Evolutionary conservation across 805 yeast genomes (phyloP).

Genomic region (Metschnikowia chrysomelidarum): DNA sequence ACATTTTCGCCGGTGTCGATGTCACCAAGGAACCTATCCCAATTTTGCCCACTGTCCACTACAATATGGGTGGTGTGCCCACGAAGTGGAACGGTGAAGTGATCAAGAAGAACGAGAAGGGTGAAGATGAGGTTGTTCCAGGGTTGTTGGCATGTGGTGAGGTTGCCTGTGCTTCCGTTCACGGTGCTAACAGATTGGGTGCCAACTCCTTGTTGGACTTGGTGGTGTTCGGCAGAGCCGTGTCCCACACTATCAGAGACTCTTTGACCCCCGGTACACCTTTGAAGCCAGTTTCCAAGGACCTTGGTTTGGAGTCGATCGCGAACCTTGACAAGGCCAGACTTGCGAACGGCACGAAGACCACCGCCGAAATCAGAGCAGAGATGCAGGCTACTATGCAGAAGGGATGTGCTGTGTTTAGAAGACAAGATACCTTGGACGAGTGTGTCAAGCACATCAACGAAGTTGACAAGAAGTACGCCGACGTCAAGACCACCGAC

Average conservation of each 20-base stretch:
- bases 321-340: constrained; percentile 87
- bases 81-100: constrained; percentile 97
- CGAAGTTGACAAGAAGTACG: constrained; percentile 70
- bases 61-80: constrained; percentile 99
- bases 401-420: constrained; percentile 93
- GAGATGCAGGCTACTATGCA: constrained; percentile 97
- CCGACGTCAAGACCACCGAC: constrained; percentile 82
- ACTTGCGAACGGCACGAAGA: constrained; percentile 74
- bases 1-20: constrained; percentile 98
- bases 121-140: constrained; percentile 87
- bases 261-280: constrained; percentile 86
- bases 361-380: constrained; percentile 86
- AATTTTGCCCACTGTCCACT: constrained; percentile 96
- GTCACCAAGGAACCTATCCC: constrained; percentile 99
- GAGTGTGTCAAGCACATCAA: constrained; percentile 82
- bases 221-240: constrained; percentile 98
- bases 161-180: constrained; percentile 98
- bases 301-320: constrained; percentile 84
- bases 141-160: constrained; percentile 98
- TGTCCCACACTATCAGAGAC: constrained; percentile 86
- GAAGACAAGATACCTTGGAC: constrained; percentile 88
- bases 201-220: constrained; percentile 95
- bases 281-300: constrained; percentile 76
- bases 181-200: constrained; percentile 99
- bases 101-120: constrained; percentile 74